Percentiles rank a stretch among this genome's conserved stretches.
phyloP scores from a whole-genome alignment of 2,329 filamentous ascomycete species.

The Gnomoniopsis sp. region DNA sequence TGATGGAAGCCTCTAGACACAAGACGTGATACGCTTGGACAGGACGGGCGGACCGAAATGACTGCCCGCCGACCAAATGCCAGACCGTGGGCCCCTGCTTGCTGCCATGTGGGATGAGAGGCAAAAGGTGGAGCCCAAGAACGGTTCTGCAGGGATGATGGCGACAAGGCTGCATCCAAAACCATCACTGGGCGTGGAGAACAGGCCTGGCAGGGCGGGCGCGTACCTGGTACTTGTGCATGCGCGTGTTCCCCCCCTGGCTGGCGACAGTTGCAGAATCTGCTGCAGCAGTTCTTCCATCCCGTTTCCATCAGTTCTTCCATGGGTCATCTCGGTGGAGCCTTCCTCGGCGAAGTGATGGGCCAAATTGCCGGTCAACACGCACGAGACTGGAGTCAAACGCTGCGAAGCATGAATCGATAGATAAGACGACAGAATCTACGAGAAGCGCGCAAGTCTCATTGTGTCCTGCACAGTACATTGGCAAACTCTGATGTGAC shows the following conservation, averaged over 20 bases:
- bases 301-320: neutral
- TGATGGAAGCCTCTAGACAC: neutral
- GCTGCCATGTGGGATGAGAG: conserved; percentile 17
- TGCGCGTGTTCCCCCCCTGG: neutral
- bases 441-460: neutral
- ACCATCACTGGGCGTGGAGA: neutral
- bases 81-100: conserved; percentile 11
- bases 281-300: neutral
- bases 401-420: neutral
- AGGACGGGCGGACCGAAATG: conserved; percentile 8
- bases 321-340: neutral
- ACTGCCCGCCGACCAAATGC: conserved; percentile 10
- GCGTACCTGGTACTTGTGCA: conserved; percentile 10
- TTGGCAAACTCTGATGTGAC: neutral
- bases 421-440: neutral
- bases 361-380: too few species aligned
- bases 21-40: neutral
- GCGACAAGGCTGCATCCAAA: conserved; percentile 17
- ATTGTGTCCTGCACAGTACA: neutral
- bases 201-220: neutral
- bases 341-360: neutral
- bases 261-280: neutral
- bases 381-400: neutral
- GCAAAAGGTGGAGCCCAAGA: conserved; percentile 6
- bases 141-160: conserved; percentile 11